Conservation (phyloP, 495 filamentous ascomycete genomes). For the Penicillium ochrochloron region DNA sequence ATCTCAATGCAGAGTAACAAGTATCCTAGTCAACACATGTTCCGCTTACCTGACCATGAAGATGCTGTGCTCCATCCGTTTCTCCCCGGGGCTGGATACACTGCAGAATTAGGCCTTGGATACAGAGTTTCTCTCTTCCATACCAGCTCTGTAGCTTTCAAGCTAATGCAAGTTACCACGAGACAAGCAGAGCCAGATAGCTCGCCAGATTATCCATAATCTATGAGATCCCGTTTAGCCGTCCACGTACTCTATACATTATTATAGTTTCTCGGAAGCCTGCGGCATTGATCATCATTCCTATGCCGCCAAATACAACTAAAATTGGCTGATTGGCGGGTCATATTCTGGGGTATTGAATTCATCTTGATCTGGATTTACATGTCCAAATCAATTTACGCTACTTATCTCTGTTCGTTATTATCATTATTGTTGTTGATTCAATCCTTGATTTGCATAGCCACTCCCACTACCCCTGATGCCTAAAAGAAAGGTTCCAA, state of each 20-base stretch:
- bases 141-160: neutral
- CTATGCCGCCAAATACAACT: neutral
- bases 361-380: neutral
- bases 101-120: neutral
- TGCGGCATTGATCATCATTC: neutral
- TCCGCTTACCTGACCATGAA: neutral
- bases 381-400: neutral
- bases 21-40: neutral
- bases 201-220: neutral
- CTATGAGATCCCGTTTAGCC: conserved; percentile 4
- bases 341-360: neutral
- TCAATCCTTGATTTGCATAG: neutral
- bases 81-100: neutral
- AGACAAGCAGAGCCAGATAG: conserved; percentile 1
- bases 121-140: neutral
- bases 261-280: neutral
- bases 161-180: conserved; percentile 1
- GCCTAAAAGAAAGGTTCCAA: neutral
- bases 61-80: neutral
- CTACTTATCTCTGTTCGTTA: neutral
- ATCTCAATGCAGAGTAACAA: neutral
- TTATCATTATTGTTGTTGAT: neutral
- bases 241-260: neutral
- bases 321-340: neutral
- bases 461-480: neutral